Evolutionary conservation across 495 filamentous ascomycete genomes (phyloP).

Genomic region (Daldinia bambusicola): DNA sequence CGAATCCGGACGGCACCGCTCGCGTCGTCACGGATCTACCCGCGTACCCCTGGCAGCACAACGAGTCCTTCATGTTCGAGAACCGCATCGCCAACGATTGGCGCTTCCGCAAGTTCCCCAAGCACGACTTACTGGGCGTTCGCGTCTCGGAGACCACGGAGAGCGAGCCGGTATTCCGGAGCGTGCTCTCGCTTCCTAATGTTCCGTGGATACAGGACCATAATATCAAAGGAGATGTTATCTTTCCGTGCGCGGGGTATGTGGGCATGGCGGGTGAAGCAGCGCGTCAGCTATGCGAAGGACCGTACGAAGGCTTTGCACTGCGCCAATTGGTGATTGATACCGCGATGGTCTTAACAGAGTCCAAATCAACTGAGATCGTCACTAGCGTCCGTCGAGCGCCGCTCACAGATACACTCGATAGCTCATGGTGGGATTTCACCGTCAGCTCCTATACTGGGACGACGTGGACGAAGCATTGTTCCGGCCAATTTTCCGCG

Average conservation of each 20-base stretch:
- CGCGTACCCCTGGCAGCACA: conserved; percentile 62
- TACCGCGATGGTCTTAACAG: not conserved
- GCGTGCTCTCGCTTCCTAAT: not conserved
- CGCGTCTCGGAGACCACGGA: not conserved
- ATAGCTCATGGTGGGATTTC: conserved; percentile 58
- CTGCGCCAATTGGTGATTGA: conserved; percentile 1
- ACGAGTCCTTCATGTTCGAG: conserved; percentile 56
- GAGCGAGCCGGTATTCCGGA: not conserved
- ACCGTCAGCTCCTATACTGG: conserved; percentile 50
- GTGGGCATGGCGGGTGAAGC: conserved; percentile 1
- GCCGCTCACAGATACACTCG: conserved; percentile 47
- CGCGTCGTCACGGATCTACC: conserved; percentile 55
- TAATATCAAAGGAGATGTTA: not conserved
- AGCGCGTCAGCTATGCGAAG: not conserved
- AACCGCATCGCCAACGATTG: conserved; percentile 49
- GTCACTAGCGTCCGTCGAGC: conserved; percentile 49
- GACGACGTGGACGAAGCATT: conserved; percentile 53
- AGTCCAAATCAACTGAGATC: conserved; percentile 13
- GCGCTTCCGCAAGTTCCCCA: conserved; percentile 31
- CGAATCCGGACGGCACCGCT: not conserved
- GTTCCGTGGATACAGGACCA: conserved; percentile 2
- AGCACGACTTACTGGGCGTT: conserved; percentile 57
- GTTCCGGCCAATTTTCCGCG: conserved; percentile 12
- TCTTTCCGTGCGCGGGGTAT: conserved; percentile 1
- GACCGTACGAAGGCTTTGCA: not conserved